These are phyloP conservation scores for Senecio squalidus DNA, from an alignment of 140 eudicot genomes.

Conservation along the genomic window DNA sequence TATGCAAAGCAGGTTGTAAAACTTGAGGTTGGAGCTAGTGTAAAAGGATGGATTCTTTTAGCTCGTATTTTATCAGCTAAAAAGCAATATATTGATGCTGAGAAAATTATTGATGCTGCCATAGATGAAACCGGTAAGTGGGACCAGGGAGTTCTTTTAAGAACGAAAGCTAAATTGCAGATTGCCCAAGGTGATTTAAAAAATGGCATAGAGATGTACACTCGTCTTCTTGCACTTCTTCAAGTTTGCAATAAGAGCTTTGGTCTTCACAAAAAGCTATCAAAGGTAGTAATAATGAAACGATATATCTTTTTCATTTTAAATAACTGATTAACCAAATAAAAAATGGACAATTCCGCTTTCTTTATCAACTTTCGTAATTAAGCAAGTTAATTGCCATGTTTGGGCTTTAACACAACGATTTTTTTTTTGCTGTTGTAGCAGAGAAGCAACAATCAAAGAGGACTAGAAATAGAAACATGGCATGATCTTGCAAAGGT, in stretches of 20 bases:
- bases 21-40: constrained; percentile 59
- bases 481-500: constrained; percentile 87
- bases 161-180: constrained; percentile 83
- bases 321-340: neutral
- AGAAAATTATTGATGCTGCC: constrained; percentile 65
- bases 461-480: constrained; percentile 71
- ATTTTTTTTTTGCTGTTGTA: constrained; percentile 15
- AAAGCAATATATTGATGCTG: constrained; percentile 71
- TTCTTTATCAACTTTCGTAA: too few relatives aligned
- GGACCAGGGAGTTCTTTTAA: constrained; percentile 75
- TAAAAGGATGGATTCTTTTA: constrained; percentile 76
- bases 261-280: constrained; percentile 38
- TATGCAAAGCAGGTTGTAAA: constrained; percentile 68
- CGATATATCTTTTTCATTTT: neutral
- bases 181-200: constrained; percentile 70
- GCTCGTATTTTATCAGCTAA: constrained; percentile 91
- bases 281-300: constrained; percentile 31
- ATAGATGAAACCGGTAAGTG: constrained; percentile 83
- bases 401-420: too few relatives aligned
- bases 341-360: neutral
- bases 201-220: constrained; percentile 69
- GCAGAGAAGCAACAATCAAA: constrained; percentile 36
- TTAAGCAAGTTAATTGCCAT: too few relatives aligned
- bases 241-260: constrained; percentile 72
- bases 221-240: constrained; percentile 85